A percentile compares a stretch with the other conserved stretches of the same genome.
phyloP scores from a whole-genome alignment of 2,329 filamentous ascomycete species.

The Clarireedia sp. region DNA sequence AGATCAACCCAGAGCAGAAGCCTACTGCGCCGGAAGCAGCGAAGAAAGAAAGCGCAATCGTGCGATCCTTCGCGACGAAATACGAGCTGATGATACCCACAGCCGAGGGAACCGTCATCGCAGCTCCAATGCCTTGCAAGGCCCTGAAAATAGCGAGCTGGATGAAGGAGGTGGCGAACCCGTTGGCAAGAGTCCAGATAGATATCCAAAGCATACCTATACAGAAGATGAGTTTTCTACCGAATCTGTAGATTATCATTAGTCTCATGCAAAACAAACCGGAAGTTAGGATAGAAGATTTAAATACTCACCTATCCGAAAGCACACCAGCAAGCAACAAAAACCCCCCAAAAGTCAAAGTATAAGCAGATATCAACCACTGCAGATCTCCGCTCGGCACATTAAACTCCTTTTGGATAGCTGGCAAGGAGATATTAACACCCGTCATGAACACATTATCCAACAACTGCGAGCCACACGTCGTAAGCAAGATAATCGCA shows the following conservation, averaged over 20 bases:
- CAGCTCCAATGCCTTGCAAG: slow-evolving; percentile 38
- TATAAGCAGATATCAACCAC: slow-evolving; percentile 37
- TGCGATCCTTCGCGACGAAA: slow-evolving; percentile 33
- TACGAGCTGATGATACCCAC: slow-evolving; percentile 39
- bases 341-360: slow-evolving; percentile 34
- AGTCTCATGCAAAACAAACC: not conserved
- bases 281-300: not conserved
- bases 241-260: slow-evolving; percentile 25
- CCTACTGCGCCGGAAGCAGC: slow-evolving; percentile 33
- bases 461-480: slow-evolving; percentile 36
- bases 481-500: slow-evolving; percentile 32
- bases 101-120: slow-evolving; percentile 39
- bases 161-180: slow-evolving; percentile 36
- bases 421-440: slow-evolving; percentile 34
- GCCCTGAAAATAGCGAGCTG: slow-evolving; percentile 37
- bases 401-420: slow-evolving; percentile 33
- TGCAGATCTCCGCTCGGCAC: slow-evolving; percentile 32
- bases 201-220: slow-evolving; percentile 32
- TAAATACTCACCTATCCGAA: slow-evolving; percentile 21
- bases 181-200: slow-evolving; percentile 31
- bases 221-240: slow-evolving; percentile 33
- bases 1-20: slow-evolving; percentile 34
- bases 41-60: slow-evolving; percentile 33
- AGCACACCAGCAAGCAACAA: slow-evolving; percentile 30
- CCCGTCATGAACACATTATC: slow-evolving; percentile 39